Evolutionary conservation across 1,284 basidiomycete species (phyloP).

Genomic region (Ceratobasidium sp.): DNA sequence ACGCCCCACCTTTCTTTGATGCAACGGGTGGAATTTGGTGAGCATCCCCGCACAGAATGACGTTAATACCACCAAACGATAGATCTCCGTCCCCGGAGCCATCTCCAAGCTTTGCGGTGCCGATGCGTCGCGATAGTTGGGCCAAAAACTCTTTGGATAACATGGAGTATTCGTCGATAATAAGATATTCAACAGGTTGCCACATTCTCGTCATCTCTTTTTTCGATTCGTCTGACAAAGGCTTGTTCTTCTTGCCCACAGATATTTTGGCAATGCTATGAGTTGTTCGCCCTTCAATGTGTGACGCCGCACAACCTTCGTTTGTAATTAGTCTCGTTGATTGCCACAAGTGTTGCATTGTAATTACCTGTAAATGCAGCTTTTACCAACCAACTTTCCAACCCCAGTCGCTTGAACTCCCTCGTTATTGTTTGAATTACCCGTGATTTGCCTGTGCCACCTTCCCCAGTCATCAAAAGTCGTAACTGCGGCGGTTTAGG

Average conservation of each 20-base stretch:
- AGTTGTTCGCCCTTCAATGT: conserved; percentile 58
- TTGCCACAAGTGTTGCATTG: too few relatives aligned
- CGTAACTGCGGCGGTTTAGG: conserved; percentile 51
- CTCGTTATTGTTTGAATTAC: conserved; percentile 58
- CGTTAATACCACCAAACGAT: conserved; percentile 60
- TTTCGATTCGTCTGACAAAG: background rate
- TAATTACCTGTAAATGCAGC: conserved; percentile 58
- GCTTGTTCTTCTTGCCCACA: background rate
- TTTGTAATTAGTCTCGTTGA: background rate
- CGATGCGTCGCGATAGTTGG: conserved; percentile 51
- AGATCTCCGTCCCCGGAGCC: background rate
- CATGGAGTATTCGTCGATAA: conserved; percentile 61
- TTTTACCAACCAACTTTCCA: conserved; percentile 52
- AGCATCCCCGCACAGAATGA: conserved; percentile 61
- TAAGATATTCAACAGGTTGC: conserved; percentile 53
- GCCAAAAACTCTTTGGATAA: conserved; percentile 55
- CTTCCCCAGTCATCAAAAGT: conserved; percentile 59
- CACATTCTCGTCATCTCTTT: conserved; percentile 4
- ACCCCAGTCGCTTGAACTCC: conserved; percentile 2
- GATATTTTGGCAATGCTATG: conserved; percentile 50
- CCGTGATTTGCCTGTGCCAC: conserved; percentile 60
- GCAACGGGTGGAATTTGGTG: conserved; percentile 63
- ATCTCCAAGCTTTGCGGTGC: conserved; percentile 49
- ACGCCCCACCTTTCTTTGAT: conserved; percentile 48
- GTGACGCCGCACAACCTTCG: conserved; percentile 55